A percentile compares a stretch with the other conserved stretches of the same genome.
These are phyloP conservation scores for Thraustochytrium striatum DNA, from an alignment of 352 stramenopile genomes.

Conservation along the genomic window DNA sequence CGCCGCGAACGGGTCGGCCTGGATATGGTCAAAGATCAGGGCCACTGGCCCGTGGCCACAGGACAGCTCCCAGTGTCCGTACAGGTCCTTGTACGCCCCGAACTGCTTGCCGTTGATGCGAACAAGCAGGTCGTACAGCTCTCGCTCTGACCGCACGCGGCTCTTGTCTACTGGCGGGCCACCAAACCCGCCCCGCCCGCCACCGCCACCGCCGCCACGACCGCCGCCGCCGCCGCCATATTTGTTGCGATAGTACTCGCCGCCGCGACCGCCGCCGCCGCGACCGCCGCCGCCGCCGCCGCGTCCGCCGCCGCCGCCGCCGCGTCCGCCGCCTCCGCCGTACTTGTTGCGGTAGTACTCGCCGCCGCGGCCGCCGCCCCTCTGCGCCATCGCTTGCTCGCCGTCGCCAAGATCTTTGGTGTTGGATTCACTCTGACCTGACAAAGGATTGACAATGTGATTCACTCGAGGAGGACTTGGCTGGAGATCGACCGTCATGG, in stretches of 20 bases:
- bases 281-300: not conserved
- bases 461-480: too few relatives aligned
- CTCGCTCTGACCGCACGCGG: not conserved
- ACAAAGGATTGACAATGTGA: too few relatives aligned
- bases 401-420: too few relatives aligned
- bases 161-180: not conserved
- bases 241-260: too few relatives aligned
- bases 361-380: too few relatives aligned
- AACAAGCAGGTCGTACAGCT: constrained; percentile 61
- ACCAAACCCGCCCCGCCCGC: not conserved
- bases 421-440: too few relatives aligned
- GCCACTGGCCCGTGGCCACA: constrained; percentile 59
- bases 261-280: not conserved
- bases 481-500: too few relatives aligned
- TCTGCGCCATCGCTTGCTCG: too few relatives aligned
- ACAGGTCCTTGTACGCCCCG: constrained; percentile 75
- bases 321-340: too few relatives aligned
- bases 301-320: too few relatives aligned
- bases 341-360: too few relatives aligned
- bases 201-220: not conserved
- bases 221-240: too few relatives aligned
- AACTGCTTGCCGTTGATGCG: constrained; percentile 69
- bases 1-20: constrained; percentile 89
- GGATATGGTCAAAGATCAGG: constrained; percentile 84
- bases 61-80: constrained; percentile 64